These are phyloP conservation scores for Lactarius psammicola DNA, from an alignment of 768 basidiomycete species.

Conservation along the genomic window DNA sequence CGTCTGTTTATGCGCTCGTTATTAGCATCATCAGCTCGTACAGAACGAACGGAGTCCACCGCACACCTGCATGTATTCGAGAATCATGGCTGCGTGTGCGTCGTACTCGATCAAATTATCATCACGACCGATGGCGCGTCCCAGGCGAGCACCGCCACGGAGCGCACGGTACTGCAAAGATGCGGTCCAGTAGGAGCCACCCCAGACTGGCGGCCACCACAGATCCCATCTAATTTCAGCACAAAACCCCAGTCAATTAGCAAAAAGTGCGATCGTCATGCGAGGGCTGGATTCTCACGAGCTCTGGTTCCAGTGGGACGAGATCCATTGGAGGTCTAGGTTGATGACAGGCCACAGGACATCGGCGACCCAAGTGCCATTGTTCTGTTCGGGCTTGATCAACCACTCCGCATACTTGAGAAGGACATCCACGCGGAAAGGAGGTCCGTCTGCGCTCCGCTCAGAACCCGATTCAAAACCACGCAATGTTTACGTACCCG, in stretches of 20 bases:
- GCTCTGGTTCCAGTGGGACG: constrained; percentile 22
- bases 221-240: constrained; percentile 13
- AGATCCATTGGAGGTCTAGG: constrained; percentile 26
- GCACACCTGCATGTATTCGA: constrained; percentile 25
- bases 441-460: constrained; percentile 15
- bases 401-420: constrained; percentile 26
- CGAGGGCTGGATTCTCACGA: constrained; percentile 4
- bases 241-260: neutral
- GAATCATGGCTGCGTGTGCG: constrained; percentile 15
- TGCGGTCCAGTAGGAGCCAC: constrained; percentile 25
- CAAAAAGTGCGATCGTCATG: neutral
- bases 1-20: constrained; percentile 5
- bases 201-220: constrained; percentile 26
- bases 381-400: constrained; percentile 18
- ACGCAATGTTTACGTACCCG: constrained; percentile 7
- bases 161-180: constrained; percentile 25
- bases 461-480: neutral
- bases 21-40: neutral
- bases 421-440: constrained; percentile 12
- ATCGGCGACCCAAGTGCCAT: constrained; percentile 22
- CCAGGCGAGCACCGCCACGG: constrained; percentile 25
- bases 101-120: constrained; percentile 9
- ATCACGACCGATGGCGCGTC: constrained; percentile 8
- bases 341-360: constrained; percentile 23
- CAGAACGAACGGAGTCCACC: too few relatives aligned